Evolutionary conservation across 2,329 filamentous ascomycete species (phyloP), one percentile per base, ranked within the genome.

Genomic region (Microsporum canis): DNA sequence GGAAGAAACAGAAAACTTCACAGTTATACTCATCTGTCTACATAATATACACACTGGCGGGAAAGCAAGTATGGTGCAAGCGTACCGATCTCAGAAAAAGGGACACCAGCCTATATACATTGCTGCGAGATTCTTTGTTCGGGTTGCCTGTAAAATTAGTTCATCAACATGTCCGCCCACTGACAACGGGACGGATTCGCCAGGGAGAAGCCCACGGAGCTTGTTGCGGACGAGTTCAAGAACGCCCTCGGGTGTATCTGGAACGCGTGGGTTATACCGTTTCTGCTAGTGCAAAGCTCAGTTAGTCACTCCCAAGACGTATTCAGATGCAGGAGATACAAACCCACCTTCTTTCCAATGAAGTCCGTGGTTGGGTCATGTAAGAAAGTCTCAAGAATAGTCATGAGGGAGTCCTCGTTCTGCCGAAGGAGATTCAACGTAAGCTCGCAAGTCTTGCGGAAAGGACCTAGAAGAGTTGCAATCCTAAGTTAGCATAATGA

Each of bases 151-250:
- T 71, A 87, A 84, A 67, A 99, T 94, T 73, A 99, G 75, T 74
- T 95, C 90, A 72, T 96, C 89, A n/a, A 96, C 94, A 77, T 99
- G 94, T 0, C 95, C 94, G 74, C 97, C 94, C 1, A 97, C 91
- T 33, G 91, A 91, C 64, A 99, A 77, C 49, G 94, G 92, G 60
- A 99, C 94, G 65, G 86, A 92, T 78, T 99, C 92, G 1, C 89
- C 87, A 3, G 86, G 84, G 67, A 96, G 77, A 69, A 96, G 78
- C 0, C 94, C 94, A 68, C 84, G 85, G 33, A 99, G 84, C 76
- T 97, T 97, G 58, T 86, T 84, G 69, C 86, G 84, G 66, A 99
- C 95, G 67, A 85, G 90, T 72, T 96, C 91, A 47, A 99, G 81
- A 58, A 97, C 94, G 67, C 88, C 91, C 67, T 85, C 81, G 6